Evolutionary conservation across 2,329 filamentous ascomycete genomes (phyloP), one percentile per base, ranked within the genome.

Genomic region (Phialemoniopsis sp.): DNA sequence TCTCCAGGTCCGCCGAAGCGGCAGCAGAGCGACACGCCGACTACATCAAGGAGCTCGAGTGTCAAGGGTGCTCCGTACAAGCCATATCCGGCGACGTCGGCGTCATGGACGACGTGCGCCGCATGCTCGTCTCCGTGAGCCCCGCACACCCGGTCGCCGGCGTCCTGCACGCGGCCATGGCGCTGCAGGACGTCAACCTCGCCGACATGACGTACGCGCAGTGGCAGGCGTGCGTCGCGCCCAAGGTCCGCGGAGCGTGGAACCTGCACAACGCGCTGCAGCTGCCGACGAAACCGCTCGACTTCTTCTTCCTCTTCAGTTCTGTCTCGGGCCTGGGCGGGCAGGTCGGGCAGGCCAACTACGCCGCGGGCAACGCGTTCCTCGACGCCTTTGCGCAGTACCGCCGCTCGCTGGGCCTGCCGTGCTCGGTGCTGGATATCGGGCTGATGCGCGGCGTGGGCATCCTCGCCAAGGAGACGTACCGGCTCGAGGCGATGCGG

Each of bases 211-310:
- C 50, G 19, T 41, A 48, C 41, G 39, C 44, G 14, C 42, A 60
- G 7, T 67, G 60, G 59, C 38, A 45, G 6, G 41, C 44, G 4
- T 49, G 64, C 1, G 56, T 72, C 2, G 50, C 56, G 9, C 67
- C 70, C 43, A 72, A 72, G 28, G 58, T 65, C 10, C 31, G 52
- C 9, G 62, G 61, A 3, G 59, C 59, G 5, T 60, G 54, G 54
- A 68, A 67, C 38, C 53, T 69, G 1, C 62, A 70, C 43, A 38
- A 56, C 2, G 45, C 51, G 3, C 48, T 61, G 13, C 31, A 28
- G 6, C 3, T 13, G 8, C 19, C 10, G 8, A 21, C 15, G 9
- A 9, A 34, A 3, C 35, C 40, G 17, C 37, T 39, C 36, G 40
- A 42, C 37, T 42, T 42, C 18, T 39, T 42, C 18, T 32, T 42